phyloP scores from a whole-genome alignment of 371 early-diverging fungal genomes.

The Smittium culicis region DNA sequence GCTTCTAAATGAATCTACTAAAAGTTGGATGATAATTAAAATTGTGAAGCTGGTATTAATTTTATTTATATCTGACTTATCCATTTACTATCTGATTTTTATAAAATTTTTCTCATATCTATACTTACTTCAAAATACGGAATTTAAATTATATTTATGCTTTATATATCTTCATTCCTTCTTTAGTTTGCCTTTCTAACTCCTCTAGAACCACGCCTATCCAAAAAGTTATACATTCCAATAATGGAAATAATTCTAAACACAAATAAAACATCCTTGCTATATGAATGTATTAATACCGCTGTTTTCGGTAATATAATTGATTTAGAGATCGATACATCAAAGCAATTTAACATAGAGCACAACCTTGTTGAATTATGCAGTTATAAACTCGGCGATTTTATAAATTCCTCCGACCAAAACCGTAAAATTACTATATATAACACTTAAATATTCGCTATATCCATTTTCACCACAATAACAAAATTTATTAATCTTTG shows the following conservation, averaged over 20 bases:
- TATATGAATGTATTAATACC: slow-evolving; percentile 90
- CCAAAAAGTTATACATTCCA: slow-evolving; percentile 74
- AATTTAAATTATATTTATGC: background rate
- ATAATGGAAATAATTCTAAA: slow-evolving; percentile 69
- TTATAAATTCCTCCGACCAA: slow-evolving; percentile 79
- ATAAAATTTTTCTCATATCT: background rate
- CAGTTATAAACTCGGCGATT: slow-evolving; percentile 65
- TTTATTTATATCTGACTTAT: slow-evolving; percentile 2
- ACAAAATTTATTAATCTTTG: slow-evolving; percentile 25
- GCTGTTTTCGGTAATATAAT: slow-evolving; percentile 82
- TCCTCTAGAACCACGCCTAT: slow-evolving; percentile 82
- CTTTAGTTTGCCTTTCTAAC: slow-evolving; percentile 75
- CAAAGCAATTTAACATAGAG: slow-evolving; percentile 23
- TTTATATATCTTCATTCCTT: no score
- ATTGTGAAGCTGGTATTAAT: slow-evolving; percentile 76
- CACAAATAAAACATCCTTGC: slow-evolving; percentile 81
- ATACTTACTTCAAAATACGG: background rate
- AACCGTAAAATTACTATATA: slow-evolving; percentile 43
- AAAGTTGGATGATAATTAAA: slow-evolving; percentile 97
- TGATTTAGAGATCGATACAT: slow-evolving; percentile 31
- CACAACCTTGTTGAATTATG: slow-evolving; percentile 65
- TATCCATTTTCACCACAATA: background rate
- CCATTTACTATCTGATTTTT: background rate
- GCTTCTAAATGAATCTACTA: slow-evolving; percentile 67
- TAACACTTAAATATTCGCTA: background rate